Conservation (phyloP, 1,139 yeast species). For the Sugiyamaella pinicola region DNA sequence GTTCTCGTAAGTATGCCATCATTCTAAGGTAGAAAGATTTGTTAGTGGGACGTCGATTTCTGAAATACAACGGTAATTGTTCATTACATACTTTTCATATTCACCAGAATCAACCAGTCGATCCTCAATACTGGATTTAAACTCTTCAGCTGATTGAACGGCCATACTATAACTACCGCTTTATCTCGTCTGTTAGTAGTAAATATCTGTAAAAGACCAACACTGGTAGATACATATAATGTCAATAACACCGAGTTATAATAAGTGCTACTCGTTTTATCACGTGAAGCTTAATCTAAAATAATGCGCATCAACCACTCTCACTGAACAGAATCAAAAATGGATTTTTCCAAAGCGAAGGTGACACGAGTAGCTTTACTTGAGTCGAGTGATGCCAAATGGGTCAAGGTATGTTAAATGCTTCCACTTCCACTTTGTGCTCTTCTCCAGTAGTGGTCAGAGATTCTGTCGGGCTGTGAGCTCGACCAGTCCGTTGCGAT, state of each 20-base stretch:
- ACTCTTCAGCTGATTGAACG: slow-evolving; percentile 21
- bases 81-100: slow-evolving; percentile 55
- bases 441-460: too few species aligned
- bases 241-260: slow-evolving; percentile 4
- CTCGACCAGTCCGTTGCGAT: too few species aligned
- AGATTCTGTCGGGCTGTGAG: too few species aligned
- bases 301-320: too few species aligned
- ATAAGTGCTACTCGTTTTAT: too few species aligned
- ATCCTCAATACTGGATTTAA: slow-evolving; percentile 39
- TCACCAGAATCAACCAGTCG: slow-evolving; percentile 77
- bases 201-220: too few species aligned
- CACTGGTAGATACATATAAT: not conserved
- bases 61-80: not conserved
- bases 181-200: not conserved
- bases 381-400: slow-evolving; percentile 51
- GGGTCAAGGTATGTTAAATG: slow-evolving; percentile 56
- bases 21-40: slow-evolving; percentile 31
- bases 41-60: too few species aligned
- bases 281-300: too few species aligned
- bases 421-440: too few species aligned
- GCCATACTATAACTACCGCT: slow-evolving; percentile 4
- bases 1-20: slow-evolving; percentile 52
- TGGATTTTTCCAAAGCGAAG: slow-evolving; percentile 40
- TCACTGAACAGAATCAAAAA: slow-evolving; percentile 1
- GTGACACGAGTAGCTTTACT: slow-evolving; percentile 40